A percentile compares a stretch with the other conserved stretches of the same genome.
Evolutionary conservation across 23 red algal species (phyloP).

Genomic region (Pyropia yezoensis): DNA sequence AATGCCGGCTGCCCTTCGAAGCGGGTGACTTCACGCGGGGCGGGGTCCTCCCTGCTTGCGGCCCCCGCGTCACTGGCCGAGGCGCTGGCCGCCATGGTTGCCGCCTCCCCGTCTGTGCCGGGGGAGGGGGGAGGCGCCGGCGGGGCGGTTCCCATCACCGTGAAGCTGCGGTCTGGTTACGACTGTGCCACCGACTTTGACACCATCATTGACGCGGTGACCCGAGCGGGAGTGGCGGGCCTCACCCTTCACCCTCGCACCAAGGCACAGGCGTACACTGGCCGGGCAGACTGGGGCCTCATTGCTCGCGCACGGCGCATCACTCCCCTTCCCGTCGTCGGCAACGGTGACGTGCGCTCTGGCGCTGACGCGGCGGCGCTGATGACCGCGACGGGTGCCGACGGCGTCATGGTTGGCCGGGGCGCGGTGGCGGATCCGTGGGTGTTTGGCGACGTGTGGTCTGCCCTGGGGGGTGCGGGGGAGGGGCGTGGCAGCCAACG

Average conservation of each 20-base stretch:
- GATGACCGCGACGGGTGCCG: slow-evolving; percentile 10
- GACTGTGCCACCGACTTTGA: slow-evolving; percentile 11
- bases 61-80: neutral
- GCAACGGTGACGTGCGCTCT: slow-evolving; percentile 14
- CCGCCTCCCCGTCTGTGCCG: neutral
- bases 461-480: neutral
- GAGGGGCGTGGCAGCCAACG: no score
- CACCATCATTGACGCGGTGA: slow-evolving; percentile 8
- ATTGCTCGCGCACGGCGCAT: slow-evolving; percentile 3
- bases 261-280: slow-evolving; percentile 15
- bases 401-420: slow-evolving; percentile 15
- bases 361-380: slow-evolving; percentile 7
- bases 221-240: neutral
- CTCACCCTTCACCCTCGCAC: slow-evolving; percentile 12
- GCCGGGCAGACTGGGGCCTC: slow-evolving; percentile 14
- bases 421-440: slow-evolving; percentile 21
- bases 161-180: slow-evolving; percentile 17
- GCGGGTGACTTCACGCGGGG: slow-evolving; percentile 1
- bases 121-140: neutral
- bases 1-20: slow-evolving; percentile 17
- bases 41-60: slow-evolving; percentile 9
- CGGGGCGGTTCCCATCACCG: slow-evolving; percentile 4
- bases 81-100: slow-evolving; percentile 10
- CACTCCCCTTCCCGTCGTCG: slow-evolving; percentile 2
- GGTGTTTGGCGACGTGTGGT: slow-evolving; percentile 20